phyloP scores from a whole-genome alignment of 1,284 basidiomycete genomes.

The Grifola frondosa region DNA sequence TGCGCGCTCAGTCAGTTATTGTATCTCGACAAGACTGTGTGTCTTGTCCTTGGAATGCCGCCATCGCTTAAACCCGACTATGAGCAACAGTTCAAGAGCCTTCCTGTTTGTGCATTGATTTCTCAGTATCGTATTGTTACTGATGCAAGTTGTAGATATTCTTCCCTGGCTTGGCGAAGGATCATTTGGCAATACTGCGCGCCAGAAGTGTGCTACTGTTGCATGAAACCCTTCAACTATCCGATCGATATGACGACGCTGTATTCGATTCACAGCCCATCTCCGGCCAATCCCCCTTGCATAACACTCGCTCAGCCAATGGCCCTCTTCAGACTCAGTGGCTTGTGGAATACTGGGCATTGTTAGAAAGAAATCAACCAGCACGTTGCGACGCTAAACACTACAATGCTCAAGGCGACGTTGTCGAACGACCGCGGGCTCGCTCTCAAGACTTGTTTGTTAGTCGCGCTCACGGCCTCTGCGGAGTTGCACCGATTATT shows the following conservation, averaged over 20 bases:
- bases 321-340: neutral
- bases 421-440: neutral
- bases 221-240: neutral
- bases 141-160: no score
- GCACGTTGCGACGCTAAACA: neutral
- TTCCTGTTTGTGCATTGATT: neutral
- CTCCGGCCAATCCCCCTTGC: neutral
- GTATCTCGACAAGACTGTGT: neutral
- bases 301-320: neutral
- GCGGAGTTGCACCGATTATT: slow-evolving; percentile 1
- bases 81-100: neutral
- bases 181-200: neutral
- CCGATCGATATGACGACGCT: no score
- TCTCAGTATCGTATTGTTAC: no score
- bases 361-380: neutral
- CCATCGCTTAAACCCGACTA: neutral
- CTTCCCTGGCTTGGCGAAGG: neutral
- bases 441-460: neutral
- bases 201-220: slow-evolving; percentile 1
- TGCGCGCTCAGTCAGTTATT: slow-evolving; percentile 1
- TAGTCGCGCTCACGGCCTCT: slow-evolving; percentile 2
- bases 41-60: neutral
- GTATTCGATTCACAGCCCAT: neutral
- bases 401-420: neutral
- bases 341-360: neutral